phyloP scores from a whole-genome alignment of 2,329 filamentous ascomycete genomes.

The Sporothrix globosa region DNA sequence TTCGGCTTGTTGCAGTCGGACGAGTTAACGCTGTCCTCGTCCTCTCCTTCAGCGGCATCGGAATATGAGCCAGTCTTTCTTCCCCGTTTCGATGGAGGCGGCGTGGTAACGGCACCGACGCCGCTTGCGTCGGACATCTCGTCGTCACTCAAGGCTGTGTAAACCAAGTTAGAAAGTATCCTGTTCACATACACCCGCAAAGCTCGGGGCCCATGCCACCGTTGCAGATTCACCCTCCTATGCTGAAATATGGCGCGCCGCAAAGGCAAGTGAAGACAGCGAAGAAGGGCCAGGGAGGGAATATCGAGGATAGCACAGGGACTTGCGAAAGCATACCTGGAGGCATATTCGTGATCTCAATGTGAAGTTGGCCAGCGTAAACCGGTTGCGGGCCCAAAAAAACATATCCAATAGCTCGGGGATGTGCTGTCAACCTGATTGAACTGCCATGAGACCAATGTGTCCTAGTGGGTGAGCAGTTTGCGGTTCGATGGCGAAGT shows the following conservation, averaged over 20 bases:
- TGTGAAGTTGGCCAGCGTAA: neutral
- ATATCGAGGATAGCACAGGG: neutral
- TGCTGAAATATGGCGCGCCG: neutral
- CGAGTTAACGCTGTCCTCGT: slow-evolving; percentile 39
- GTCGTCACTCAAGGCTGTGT: slow-evolving; percentile 49
- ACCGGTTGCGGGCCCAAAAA: neutral
- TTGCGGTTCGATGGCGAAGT: neutral
- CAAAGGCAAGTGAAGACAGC: neutral
- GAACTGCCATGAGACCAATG: neutral
- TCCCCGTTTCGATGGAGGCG: slow-evolving; percentile 35
- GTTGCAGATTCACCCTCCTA: neutral
- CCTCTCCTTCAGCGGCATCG: slow-evolving; percentile 36
- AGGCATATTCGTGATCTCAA: slow-evolving; percentile 15
- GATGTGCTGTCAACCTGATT: neutral
- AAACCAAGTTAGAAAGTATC: neutral
- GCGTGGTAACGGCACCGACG: slow-evolving; percentile 38
- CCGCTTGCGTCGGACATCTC: slow-evolving; percentile 45
- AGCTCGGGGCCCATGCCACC: neutral
- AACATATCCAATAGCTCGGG: too few species aligned
- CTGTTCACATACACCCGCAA: too few species aligned
- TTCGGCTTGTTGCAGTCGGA: slow-evolving; percentile 37
- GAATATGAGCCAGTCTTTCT: slow-evolving; percentile 45
- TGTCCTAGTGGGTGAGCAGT: neutral
- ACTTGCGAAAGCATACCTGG: slow-evolving; percentile 21
- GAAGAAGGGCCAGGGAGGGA: neutral